Evolutionary conservation across 2,329 filamentous ascomycete genomes (phyloP).

Genomic region (Penicillium glabrum): DNA sequence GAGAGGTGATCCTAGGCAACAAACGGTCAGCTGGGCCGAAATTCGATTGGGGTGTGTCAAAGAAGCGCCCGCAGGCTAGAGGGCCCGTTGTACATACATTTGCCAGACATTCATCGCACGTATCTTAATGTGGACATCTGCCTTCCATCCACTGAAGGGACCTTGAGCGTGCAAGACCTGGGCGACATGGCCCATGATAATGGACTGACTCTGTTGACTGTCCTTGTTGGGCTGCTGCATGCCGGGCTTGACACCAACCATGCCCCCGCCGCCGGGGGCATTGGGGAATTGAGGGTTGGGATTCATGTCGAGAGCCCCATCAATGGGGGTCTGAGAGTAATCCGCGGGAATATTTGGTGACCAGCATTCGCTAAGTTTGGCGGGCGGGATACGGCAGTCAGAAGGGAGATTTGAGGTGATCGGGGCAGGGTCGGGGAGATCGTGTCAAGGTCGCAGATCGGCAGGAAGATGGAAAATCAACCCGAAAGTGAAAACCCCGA

Average conservation of each 20-base stretch:
- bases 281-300: conserved; percentile 38
- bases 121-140: conserved; percentile 39
- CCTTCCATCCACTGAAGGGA: conserved; percentile 47
- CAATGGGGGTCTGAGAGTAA: conserved; percentile 37
- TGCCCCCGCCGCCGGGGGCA: conserved; percentile 30
- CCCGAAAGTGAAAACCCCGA: conserved; percentile 2
- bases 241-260: conserved; percentile 35
- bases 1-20: conserved; percentile 42
- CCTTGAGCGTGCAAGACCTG: conserved; percentile 42
- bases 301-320: conserved; percentile 45
- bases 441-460: conserved; percentile 17
- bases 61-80: background rate
- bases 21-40: conserved; percentile 1
- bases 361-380: conserved; percentile 37
- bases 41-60: background rate
- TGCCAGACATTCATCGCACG: conserved; percentile 45
- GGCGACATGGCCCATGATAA: conserved; percentile 41
- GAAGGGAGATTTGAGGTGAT: background rate
- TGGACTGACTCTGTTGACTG: conserved; percentile 35
- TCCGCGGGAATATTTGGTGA: conserved; percentile 30
- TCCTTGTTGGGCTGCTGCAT: conserved; percentile 36
- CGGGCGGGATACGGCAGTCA: background rate
- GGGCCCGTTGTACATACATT: conserved; percentile 36
- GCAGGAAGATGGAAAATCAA: conserved; percentile 8
- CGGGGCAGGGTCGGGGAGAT: conserved; percentile 5